Conservation (phyloP, 345 rosid genomes). For the Corchorus olitorius region DNA sequence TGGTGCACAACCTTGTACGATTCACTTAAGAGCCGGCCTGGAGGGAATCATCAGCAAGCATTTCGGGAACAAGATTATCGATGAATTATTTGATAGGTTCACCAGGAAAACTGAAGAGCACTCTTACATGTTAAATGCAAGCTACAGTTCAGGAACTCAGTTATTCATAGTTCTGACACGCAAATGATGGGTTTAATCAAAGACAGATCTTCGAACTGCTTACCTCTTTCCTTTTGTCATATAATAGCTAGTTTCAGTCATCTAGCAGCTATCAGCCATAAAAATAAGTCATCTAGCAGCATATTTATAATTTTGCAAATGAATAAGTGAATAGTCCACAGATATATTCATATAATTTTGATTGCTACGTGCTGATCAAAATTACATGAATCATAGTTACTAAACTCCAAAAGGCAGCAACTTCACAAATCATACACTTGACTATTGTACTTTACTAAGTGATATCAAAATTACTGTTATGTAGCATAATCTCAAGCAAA, state of each 20-base stretch:
- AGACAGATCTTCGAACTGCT: not conserved
- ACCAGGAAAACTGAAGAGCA: not conserved
- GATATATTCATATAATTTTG: too few relatives aligned
- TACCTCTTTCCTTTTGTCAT: not conserved
- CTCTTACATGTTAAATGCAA: not conserved
- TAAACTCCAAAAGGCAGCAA: too few relatives aligned
- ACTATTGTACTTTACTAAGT: too few relatives aligned
- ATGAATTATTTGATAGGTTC: conserved; percentile 26
- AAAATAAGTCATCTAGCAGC: not conserved
- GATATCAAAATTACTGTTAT: too few relatives aligned
- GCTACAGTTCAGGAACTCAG: not conserved
- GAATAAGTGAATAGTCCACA: not conserved
- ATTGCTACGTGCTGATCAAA: too few relatives aligned
- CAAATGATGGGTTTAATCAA: not conserved
- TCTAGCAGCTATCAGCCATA: not conserved
- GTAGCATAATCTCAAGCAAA: too few relatives aligned
- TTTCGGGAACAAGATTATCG: conserved; percentile 28
- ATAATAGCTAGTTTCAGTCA: not conserved
- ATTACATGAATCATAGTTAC: too few relatives aligned
- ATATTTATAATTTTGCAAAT: not conserved
- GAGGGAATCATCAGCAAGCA: conserved; percentile 30
- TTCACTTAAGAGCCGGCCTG: conserved; percentile 17
- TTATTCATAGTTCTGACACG: not conserved
- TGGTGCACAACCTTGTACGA: not conserved
- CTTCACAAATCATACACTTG: too few relatives aligned